Conservation (phyloP, 441 rosid genomes). For the Gossypium trilobum region DNA sequence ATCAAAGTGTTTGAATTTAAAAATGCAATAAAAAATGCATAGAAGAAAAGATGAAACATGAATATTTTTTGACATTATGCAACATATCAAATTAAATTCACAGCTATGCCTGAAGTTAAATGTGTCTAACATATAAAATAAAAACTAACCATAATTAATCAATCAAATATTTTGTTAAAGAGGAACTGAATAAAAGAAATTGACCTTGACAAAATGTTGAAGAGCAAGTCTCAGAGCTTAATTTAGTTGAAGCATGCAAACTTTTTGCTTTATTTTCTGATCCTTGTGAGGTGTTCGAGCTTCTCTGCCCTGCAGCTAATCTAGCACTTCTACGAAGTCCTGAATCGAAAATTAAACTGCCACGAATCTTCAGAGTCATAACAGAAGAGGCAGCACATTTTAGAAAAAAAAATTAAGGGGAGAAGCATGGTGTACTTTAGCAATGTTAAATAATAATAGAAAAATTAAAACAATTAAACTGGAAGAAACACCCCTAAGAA, state of each 20-base stretch:
- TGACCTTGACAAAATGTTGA: constrained; percentile 30
- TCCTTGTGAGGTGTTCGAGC: constrained; percentile 25
- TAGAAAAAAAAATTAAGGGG: neutral
- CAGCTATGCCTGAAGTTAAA: neutral
- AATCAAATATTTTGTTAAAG: neutral
- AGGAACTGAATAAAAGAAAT: constrained; percentile 13
- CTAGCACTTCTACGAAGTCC: constrained; percentile 48
- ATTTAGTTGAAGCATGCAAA: constrained; percentile 33
- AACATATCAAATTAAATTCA: neutral
- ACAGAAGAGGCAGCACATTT: constrained; percentile 7
- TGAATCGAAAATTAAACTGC: constrained; percentile 32
- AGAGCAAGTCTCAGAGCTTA: constrained; percentile 27
- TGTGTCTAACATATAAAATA: neutral
- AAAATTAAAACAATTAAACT: neutral
- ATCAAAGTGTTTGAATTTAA: neutral
- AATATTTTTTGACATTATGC: neutral
- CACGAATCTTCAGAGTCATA: constrained; percentile 30
- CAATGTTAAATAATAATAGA: constrained; percentile 9
- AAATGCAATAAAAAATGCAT: neutral
- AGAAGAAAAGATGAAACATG: neutral
- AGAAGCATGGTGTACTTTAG: neutral
- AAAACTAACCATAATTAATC: neutral
- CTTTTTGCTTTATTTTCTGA: constrained; percentile 26
- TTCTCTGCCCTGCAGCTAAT: constrained; percentile 40
- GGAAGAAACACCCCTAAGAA: neutral